Base-by-base conservation (phyloP, 2,329 filamentous ascomycete genomes). In the Colletotrichum truncatum region DNA sequence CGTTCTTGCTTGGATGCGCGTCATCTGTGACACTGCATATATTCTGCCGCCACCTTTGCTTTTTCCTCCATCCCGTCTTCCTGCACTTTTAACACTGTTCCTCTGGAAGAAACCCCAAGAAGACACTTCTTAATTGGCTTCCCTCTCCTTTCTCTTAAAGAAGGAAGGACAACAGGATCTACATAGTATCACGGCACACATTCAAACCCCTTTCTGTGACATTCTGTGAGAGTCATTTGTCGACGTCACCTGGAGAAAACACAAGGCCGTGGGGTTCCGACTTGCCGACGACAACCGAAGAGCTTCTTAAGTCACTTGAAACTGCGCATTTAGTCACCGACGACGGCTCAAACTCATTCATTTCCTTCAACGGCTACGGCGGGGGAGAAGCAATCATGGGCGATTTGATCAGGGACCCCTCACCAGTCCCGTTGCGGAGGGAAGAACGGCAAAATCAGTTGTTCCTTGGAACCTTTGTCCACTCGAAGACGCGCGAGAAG, bases 401-500 rank as follows among this genome's bases (percentile, higher is more conserved):
- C 52, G 64, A 66, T 16, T 57, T 66, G 58, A 66, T 66, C 16
- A 39, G 48, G 21, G 64, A 66, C 45, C 51, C 39, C 16, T 53
- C 63, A n/a, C 43, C 57, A 14, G 49, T 36, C 26, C 11, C 63
- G n/a, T 12, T 56, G 25, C 34, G 6, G 4, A 30, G 39, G 21
- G 52, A 9, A 4, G 36, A 45, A 12, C 36, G 34, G 12, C 53
- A 53, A 60, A 81, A 82, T 51, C 78, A 85, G 70, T 70, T 88
- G 18, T 85, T 87, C 69, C 72, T 84, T 36, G 87, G 87, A 64
- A 84, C 82, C 0, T 89, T 89, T 69, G 77, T 89, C 61, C 84
- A 88, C 74, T 82, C 82, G 73, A 82, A 79, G 67, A 77, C 74
- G 12, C 79, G 82, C 4, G 77, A 79, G 61, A 74, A 83, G 70